Conservation (phyloP, 1,284 basidiomycete species). For the Pholiota adiposa region DNA sequence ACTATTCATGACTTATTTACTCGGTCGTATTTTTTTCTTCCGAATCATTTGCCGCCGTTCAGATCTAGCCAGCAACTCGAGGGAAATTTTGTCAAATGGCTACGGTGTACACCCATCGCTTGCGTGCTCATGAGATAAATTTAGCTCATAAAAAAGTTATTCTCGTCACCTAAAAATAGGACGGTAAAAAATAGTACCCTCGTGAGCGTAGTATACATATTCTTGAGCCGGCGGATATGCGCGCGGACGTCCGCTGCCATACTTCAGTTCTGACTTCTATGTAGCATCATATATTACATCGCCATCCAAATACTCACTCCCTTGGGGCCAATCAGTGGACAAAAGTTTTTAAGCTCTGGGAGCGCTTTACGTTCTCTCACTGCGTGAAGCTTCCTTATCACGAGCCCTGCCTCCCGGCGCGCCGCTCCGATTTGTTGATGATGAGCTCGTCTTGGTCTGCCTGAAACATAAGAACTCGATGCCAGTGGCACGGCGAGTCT, state of each 20-base stretch:
- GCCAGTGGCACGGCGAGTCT: constrained; percentile 88
- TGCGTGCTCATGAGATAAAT: too few relatives aligned
- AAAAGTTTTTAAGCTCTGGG: neutral
- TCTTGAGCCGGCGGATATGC: constrained; percentile 13
- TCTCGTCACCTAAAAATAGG: neutral
- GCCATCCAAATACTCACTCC: neutral
- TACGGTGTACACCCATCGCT: neutral
- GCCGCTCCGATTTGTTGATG: constrained; percentile 23
- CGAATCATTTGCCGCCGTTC: neutral
- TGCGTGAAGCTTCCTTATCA: constrained; percentile 24
- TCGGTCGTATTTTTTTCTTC: neutral
- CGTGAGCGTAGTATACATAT: neutral
- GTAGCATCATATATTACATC: constrained; percentile 1
- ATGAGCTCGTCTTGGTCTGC: constrained; percentile 52
- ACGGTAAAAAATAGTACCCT: neutral
- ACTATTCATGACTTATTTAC: neutral
- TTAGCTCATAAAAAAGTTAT: neutral
- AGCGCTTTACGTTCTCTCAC: constrained; percentile 19
- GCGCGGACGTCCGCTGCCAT: constrained; percentile 1
- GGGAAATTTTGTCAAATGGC: neutral
- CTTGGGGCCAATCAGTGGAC: neutral
- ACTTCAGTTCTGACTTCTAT: neutral
- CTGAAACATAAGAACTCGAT: constrained; percentile 95
- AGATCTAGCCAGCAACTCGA: neutral
- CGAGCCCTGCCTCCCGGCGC: constrained; percentile 21